These are phyloP conservation scores for Russula emetica DNA, from an alignment of 768 basidiomycete species.

Conservation along the genomic window DNA sequence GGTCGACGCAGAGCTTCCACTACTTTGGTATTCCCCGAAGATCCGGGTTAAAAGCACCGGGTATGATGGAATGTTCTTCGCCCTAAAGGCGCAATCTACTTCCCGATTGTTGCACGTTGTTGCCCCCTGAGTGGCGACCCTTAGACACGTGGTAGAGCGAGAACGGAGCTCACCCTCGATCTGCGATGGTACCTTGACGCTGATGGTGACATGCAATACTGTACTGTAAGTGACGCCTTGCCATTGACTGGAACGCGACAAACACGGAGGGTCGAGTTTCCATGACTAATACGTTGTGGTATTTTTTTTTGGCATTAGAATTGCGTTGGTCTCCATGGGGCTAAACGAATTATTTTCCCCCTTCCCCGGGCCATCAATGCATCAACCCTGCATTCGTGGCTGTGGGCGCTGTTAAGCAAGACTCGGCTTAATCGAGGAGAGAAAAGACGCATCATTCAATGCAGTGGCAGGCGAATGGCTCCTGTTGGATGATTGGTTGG, in stretches of 20 bases:
- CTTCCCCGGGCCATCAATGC: too few relatives aligned
- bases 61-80: too few relatives aligned
- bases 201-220: neutral
- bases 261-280: too few relatives aligned
- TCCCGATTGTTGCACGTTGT: too few relatives aligned
- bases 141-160: too few relatives aligned
- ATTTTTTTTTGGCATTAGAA: neutral
- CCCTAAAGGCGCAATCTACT: too few relatives aligned
- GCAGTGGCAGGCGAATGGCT: neutral
- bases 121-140: too few relatives aligned
- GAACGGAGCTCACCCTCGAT: neutral
- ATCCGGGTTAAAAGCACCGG: too few relatives aligned
- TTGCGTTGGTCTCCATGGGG: neutral
- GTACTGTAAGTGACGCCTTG: neutral
- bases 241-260: neutral
- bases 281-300: neutral
- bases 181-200: neutral
- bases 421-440: neutral
- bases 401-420: neutral
- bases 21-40: too few relatives aligned
- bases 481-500: too few relatives aligned
- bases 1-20: too few relatives aligned
- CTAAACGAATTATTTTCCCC: too few relatives aligned
- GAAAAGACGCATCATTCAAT: neutral
- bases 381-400: neutral